A percentile compares a stretch with the other conserved stretches of the same genome.
Conservation (phyloP, 1,284 basidiomycete species). For the Ceratobasidium papillatum region DNA sequence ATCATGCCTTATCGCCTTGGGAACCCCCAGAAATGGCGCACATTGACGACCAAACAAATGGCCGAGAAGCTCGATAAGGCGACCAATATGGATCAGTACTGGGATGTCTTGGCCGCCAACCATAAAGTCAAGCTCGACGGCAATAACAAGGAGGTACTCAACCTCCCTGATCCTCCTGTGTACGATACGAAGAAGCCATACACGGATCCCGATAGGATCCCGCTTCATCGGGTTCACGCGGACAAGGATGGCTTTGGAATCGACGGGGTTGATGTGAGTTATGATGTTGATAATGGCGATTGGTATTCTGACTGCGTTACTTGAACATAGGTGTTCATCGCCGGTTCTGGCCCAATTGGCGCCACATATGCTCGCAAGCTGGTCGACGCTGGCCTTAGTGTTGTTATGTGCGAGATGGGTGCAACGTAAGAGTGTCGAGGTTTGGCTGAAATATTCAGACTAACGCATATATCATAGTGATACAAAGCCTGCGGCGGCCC, state of each 20-base stretch:
- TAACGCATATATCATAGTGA: neutral
- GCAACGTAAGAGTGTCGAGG: neutral
- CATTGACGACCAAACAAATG: neutral
- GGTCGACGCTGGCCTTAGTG: slow-evolving; percentile 47
- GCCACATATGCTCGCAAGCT: slow-evolving; percentile 49
- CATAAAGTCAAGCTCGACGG: neutral
- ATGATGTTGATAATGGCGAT: neutral
- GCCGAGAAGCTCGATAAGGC: neutral
- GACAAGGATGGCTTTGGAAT: neutral
- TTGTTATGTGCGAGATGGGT: slow-evolving; percentile 12
- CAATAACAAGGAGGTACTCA: neutral
- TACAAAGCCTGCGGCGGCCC: neutral
- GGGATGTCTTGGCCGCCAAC: neutral
- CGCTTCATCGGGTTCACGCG: neutral
- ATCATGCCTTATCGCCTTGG: neutral
- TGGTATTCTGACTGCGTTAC: neutral
- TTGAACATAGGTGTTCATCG: slow-evolving; percentile 47
- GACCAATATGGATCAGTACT: neutral
- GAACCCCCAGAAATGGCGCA: neutral
- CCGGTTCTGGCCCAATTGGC: slow-evolving; percentile 51
- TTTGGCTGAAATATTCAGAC: neutral
- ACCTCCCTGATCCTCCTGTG: neutral
- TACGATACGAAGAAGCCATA: neutral
- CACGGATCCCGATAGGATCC: neutral
- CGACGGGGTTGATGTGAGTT: neutral